phyloP scores from a whole-genome alignment of 805 yeast species.

The Candida silvatica region DNA sequence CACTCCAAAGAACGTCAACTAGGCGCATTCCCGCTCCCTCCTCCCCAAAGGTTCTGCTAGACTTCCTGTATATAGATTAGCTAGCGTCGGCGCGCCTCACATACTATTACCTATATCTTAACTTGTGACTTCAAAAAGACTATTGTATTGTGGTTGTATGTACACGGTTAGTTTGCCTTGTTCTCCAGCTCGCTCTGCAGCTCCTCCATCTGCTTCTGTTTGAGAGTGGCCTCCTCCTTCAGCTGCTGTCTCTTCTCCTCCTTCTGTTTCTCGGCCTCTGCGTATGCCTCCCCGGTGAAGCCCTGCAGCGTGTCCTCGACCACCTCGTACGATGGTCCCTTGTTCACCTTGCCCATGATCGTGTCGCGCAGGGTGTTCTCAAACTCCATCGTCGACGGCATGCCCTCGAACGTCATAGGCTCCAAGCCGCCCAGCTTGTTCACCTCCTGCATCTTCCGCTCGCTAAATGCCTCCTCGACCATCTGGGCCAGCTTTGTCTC shows the following conservation, averaged over 20 bases:
- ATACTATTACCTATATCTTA: background rate
- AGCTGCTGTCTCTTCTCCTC: slow-evolving; percentile 13
- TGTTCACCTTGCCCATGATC: slow-evolving; percentile 22
- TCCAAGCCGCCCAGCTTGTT: slow-evolving; percentile 11
- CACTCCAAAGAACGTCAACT: slow-evolving; percentile 2
- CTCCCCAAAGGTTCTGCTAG: background rate
- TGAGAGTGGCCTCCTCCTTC: slow-evolving; percentile 17
- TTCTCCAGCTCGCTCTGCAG: slow-evolving; percentile 17
- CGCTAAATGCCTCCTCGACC: slow-evolving; percentile 45
- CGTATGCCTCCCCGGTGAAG: slow-evolving; percentile 15
- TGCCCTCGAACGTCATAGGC: slow-evolving; percentile 14
- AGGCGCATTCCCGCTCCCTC: background rate
- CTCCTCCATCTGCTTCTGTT: slow-evolving; percentile 14
- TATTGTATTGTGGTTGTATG: background rate
- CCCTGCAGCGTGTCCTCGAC: slow-evolving; percentile 25
- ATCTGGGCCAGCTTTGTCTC: slow-evolving; percentile 56
- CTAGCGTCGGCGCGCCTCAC: background rate
- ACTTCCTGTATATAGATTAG: background rate
- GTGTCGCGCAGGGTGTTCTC: slow-evolving; percentile 20
- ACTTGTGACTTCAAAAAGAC: background rate
- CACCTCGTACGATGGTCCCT: slow-evolving; percentile 24
- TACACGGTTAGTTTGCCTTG: slow-evolving; percentile 2
- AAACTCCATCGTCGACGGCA: slow-evolving; percentile 14
- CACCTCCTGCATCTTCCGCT: slow-evolving; percentile 24
- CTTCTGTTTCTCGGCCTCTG: slow-evolving; percentile 16